Evolutionary conservation across 164 flowering plant species (phyloP), one percentile per base, ranked within the genome.

Genomic region (Warburgia ugandensis): DNA sequence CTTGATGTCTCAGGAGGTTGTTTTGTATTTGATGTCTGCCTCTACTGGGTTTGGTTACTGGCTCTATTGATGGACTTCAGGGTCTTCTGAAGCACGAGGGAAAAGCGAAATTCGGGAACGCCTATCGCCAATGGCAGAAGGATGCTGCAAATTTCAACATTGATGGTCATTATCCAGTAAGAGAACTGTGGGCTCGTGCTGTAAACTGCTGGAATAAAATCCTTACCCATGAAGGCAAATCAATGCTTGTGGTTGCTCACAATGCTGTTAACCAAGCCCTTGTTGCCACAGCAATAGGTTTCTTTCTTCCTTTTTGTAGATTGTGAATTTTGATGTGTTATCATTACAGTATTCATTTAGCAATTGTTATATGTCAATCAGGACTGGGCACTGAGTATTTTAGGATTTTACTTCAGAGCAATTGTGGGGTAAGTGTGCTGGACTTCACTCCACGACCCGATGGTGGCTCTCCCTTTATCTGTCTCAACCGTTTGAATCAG

Each of bases 191-290:
- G 98, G 75, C 59, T 1, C 87, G 98, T 56, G 91, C 91, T 48
- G 75, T 77, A 65, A 77, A 61, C 71, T 77, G 95, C 62, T 91
- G 98, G 96, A 51, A 52, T 32, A 78, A 66, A 61, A 87, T 91
- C 43, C 64, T 91, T 43, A 39, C 65, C 2, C 92, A 83, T 64
- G 90, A 91, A 48, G 81, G 92, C 60, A 73, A 61, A 56, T 87
- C 95, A 37, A 72, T 87, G 56, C 95, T 91, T 60, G 94, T 91
- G 63, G 98, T 91, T 72, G 98, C 98, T 67, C 98, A 87, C 46
- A 91, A 91, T 81, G 98, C 98, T 41, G 94, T 91, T 54, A 91
- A 91, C 72, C 96, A 87, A 77, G 95, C 98, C 60, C 94, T 91
- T 43, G 74, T 87, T 63, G 96, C 95, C 40, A 76, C 98, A 29